A percentile compares a stretch with the other conserved stretches of the same genome.
Evolutionary conservation across 257 asterid genomes (phyloP).

Genomic region (Voacanga thouarsii): DNA sequence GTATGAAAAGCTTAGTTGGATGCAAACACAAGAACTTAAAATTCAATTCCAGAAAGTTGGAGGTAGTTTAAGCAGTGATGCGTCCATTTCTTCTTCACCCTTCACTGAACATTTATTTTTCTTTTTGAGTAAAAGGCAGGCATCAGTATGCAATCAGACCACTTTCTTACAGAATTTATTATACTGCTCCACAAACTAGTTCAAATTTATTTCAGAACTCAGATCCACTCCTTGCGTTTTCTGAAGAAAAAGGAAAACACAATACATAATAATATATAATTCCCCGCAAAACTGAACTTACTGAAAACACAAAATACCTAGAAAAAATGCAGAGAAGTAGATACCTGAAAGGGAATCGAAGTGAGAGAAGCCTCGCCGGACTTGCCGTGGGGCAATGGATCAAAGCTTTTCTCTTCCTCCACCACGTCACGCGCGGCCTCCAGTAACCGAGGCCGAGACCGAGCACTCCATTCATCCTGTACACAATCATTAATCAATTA

Average conservation of each 20-base stretch:
- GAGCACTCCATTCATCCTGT: slow-evolving; percentile 31
- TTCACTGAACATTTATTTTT: background rate
- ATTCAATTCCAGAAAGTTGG: too few species aligned
- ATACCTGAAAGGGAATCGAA: slow-evolving; percentile 75
- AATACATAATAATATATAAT: background rate
- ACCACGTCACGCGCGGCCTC: slow-evolving; percentile 37
- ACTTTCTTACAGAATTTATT: background rate
- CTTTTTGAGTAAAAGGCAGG: background rate
- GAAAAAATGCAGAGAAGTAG: background rate
- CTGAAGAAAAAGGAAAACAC: background rate
- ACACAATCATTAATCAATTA: background rate
- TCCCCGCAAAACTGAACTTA: background rate
- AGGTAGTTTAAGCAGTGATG: too few species aligned
- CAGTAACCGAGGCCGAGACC: slow-evolving; percentile 36
- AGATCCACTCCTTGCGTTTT: background rate
- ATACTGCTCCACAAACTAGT: background rate
- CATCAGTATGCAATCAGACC: background rate
- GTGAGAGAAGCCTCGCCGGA: slow-evolving; percentile 58
- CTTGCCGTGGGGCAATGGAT: slow-evolving; percentile 55
- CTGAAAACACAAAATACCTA: background rate
- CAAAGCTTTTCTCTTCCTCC: slow-evolving; percentile 26
- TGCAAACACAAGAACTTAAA: too few species aligned
- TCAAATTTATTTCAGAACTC: background rate
- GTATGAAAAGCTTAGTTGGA: too few species aligned
- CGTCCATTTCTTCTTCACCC: background rate